Evolutionary conservation across 441 rosid species (phyloP).

Genomic region (Pelargonium citronellum): DNA sequence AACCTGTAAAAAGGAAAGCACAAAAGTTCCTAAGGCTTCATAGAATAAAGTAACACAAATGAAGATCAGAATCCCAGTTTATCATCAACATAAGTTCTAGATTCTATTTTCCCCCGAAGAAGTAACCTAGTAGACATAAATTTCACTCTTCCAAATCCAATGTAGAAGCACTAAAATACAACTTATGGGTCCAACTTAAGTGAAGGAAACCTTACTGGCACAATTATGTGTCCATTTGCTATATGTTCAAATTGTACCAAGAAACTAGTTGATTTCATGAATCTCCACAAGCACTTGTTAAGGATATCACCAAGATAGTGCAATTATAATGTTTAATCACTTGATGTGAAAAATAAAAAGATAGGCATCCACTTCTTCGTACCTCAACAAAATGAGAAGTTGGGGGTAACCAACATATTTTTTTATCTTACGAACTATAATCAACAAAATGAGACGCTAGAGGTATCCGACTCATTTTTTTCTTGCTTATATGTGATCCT

Average conservation of each 20-base stretch:
- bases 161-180: background rate
- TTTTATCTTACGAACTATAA: too few relatives aligned
- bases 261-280: background rate
- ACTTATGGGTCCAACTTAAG: background rate
- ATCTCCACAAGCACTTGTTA: background rate
- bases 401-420: too few relatives aligned
- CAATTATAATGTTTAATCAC: too few relatives aligned
- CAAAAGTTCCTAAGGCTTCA: background rate
- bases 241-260: background rate
- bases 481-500: too few relatives aligned
- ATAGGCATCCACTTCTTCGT: too few relatives aligned
- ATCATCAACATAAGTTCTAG: background rate
- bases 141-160: background rate
- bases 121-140: background rate
- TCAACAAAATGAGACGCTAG: too few relatives aligned
- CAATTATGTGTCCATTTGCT: background rate
- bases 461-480: too few relatives aligned
- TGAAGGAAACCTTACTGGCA: conserved; percentile 1
- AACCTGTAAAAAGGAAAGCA: conserved; percentile 27
- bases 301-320: background rate
- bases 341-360: too few relatives aligned
- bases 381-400: too few relatives aligned
- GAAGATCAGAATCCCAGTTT: background rate
- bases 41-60: too few relatives aligned
- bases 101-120: background rate